Conservation (phyloP, 1,139 yeast genomes). For the Blastobotrys apis region DNA sequence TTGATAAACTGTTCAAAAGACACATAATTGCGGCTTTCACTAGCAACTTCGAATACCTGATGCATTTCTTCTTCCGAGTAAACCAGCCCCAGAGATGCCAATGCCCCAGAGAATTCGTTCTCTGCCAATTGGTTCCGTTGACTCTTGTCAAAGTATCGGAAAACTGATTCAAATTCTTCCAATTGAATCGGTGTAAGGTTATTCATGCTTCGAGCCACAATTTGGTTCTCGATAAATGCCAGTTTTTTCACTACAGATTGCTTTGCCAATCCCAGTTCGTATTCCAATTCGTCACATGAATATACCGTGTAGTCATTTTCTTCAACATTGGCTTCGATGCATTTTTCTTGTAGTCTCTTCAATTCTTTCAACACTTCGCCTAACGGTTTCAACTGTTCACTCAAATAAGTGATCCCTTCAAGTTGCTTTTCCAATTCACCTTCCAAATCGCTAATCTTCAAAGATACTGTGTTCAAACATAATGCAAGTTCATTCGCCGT, state of each 20-base stretch:
- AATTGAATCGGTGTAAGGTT: slow-evolving; percentile 41
- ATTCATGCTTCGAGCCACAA: slow-evolving; percentile 39
- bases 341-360: slow-evolving; percentile 29
- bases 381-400: slow-evolving; percentile 36
- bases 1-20: slow-evolving; percentile 40
- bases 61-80: slow-evolving; percentile 38
- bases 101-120: slow-evolving; percentile 39
- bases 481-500: slow-evolving; percentile 38
- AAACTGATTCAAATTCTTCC: slow-evolving; percentile 43
- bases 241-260: slow-evolving; percentile 38
- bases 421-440: slow-evolving; percentile 41
- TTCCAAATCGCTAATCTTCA: slow-evolving; percentile 34
- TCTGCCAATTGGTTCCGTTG: slow-evolving; percentile 35
- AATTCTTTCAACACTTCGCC: slow-evolving; percentile 29
- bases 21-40: slow-evolving; percentile 29
- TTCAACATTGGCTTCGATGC: slow-evolving; percentile 39
- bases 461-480: slow-evolving; percentile 32
- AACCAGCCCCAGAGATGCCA: slow-evolving; percentile 39
- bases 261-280: slow-evolving; percentile 39
- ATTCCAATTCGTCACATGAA: slow-evolving; percentile 39
- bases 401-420: slow-evolving; percentile 31
- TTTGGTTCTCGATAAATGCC: slow-evolving; percentile 40
- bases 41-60: slow-evolving; percentile 34
- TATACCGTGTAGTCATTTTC: slow-evolving; percentile 41
- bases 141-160: slow-evolving; percentile 39